Evolutionary conservation across 2,329 filamentous ascomycete species (phyloP).

Genomic region (Aspergillus ochraceus): DNA sequence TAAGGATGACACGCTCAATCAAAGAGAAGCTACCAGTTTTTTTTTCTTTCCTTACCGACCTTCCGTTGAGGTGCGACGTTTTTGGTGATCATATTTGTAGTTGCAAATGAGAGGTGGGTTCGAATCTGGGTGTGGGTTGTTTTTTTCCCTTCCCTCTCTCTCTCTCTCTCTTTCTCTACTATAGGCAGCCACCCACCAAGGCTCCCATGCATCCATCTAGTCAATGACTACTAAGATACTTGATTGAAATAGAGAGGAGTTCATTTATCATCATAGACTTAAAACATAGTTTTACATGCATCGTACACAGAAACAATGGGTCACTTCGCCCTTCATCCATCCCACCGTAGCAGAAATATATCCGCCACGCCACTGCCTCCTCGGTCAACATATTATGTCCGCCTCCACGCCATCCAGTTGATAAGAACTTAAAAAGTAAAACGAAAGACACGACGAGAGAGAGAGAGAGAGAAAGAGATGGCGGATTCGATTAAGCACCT

Average conservation of each 20-base stretch:
- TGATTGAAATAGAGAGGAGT: neutral
- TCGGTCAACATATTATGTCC: neutral
- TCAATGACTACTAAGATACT: too few species aligned
- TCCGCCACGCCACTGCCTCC: neutral
- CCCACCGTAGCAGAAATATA: too few species aligned
- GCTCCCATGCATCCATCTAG: too few species aligned
- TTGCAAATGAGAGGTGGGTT: neutral
- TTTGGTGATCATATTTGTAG: neutral
- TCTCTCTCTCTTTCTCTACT: neutral
- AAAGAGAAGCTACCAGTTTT: constrained; percentile 75
- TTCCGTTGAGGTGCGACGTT: constrained; percentile 14
- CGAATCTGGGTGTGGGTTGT: constrained; percentile 6
- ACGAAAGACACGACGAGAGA: neutral
- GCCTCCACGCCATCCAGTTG: too few species aligned
- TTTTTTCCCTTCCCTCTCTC: constrained; percentile 3
- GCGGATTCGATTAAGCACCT: constrained; percentile 34
- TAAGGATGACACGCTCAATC: constrained; percentile 93
- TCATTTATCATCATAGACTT: neutral
- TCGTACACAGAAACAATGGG: too few species aligned
- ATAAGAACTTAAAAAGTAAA: too few species aligned
- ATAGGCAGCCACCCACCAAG: too few species aligned
- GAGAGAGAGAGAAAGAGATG: neutral
- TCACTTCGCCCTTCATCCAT: neutral
- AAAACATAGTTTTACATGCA: neutral
- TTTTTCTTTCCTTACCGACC: constrained; percentile 42